Evolutionary conservation across 495 filamentous ascomycete genomes (phyloP), one percentile per base, ranked within the genome.

Genomic region (Chaetomium cochliodes): DNA sequence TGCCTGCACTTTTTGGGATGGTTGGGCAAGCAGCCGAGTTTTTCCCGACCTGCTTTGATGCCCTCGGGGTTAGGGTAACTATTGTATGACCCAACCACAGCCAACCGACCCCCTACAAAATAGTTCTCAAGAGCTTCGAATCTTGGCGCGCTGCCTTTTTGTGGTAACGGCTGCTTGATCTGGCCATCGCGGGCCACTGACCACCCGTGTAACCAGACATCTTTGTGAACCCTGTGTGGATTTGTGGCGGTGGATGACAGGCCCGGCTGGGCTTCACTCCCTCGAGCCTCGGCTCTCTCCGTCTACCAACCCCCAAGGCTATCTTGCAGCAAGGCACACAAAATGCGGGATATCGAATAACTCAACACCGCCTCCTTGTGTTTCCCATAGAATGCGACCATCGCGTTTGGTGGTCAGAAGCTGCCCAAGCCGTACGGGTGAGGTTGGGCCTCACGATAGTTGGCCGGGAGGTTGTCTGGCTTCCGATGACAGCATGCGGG

Each of bases 1-100:
- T 51, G 41, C 7, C 26, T 42, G 50, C 39, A 25, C 28, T 64
- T 55, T 65, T 50, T 50, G 46, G 46, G 47, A 60, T 37, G 22
- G 50, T 60, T 39, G 55, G 60, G n/a, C 33, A 2, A 33, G 39
- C 28, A 54, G 25, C 63, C 63, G 56, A 46, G 55, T 50, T 46
- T 65, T 55, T 60, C 8, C 62, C 62, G 39, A 20, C 50, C 39
- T 18, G 20, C 50, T 26, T 50, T 59, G 44, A 8, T 51, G 42
- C 62, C 62, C 6, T 64, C 15, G 46, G 42, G 53, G 18, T 41
- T 49, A 16, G 20, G 54, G 54, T 42, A n/a, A n/a, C n/a, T n/a
- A 50, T 7, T 2, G 46, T n/a, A 23, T 2, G 5, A 16, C 13
- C 13, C 5, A 44, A n/a, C n/a, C n/a, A n/a, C n/a, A n/a, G n/a